Base-by-base conservation (phyloP, 1,284 basidiomycete species). In the Boletellus sp. region DNA sequence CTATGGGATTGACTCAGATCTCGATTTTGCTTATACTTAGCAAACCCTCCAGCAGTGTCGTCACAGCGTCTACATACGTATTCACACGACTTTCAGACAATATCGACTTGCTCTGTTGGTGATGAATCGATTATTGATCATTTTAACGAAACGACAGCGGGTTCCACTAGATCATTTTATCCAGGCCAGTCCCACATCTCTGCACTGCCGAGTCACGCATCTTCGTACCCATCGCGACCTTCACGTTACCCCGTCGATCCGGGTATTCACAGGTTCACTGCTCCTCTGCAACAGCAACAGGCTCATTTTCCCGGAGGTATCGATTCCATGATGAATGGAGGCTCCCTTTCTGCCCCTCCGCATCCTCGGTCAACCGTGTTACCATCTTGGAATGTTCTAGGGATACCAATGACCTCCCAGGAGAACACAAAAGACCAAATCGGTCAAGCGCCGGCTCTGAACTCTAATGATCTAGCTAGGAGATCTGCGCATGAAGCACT, bases 401-500 rank as follows among this genome's bases (percentile, higher is more conserved):
- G 42, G 26, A 32, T 35, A 19, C 44, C 28, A 44, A 41, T 32
- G 38, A 38, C 37, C 45, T 52, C 52, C 40, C 52, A 52, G 21
- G 52, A 55, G 45, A 24, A 22, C 28, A 33, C 39, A 10, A 44
- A 26, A 18, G 39, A 40, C 51, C 30, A 46, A 30, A 47, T 51
- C 49, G 39, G 19, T 33, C 47, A 51, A 52, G 51, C 19, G 55
- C 54, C 43, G 5, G 16, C 21, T 36, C 32, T 46, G 30, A 54
- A 50, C 32, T 45, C 46, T 39, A 52, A 61, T 12, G 47, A 57
- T 18, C 32, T 48, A 40, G 44, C 51, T 19, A 53, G 39, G 41
- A 45, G 47, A 49, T 50, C 49, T 41, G 53, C 44, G 8, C 43
- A 26, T 41, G 49, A 54, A 15, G 49, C 53, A 8, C 50, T 58